Conservation (phyloP, 192 early-diverging fungal genomes). For the Backusella morwellensis region DNA sequence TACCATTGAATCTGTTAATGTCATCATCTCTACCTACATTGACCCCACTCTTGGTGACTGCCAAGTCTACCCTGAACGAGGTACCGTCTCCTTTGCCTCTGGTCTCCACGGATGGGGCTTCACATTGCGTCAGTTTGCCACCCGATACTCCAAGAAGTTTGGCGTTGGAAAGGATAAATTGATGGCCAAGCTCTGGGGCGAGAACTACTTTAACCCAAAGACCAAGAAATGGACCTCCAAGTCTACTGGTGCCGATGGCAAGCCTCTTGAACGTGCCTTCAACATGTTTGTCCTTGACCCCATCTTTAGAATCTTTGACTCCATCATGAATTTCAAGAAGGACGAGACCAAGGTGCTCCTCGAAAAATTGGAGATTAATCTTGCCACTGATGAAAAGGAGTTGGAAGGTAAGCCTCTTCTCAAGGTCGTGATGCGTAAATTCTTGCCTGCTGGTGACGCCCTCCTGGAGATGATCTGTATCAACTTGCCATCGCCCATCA, state of each 20-base stretch:
- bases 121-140: constrained; percentile 96
- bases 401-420: constrained; percentile 90
- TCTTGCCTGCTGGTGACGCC: constrained; percentile 96
- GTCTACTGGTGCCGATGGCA: constrained; percentile 68
- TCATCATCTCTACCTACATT: constrained; percentile 93
- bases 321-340: constrained; percentile 96
- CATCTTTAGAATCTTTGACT: constrained; percentile 95
- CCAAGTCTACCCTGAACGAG: constrained; percentile 90
- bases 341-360: constrained; percentile 74
- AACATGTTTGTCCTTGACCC: constrained; percentile 96
- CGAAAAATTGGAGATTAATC: constrained; percentile 79
- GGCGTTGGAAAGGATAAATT: constrained; percentile 95
- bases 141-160: constrained; percentile 96
- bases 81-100: constrained; percentile 97
- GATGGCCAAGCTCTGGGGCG: constrained; percentile 96
- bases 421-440: constrained; percentile 97
- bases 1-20: constrained; percentile 96
- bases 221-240: constrained; percentile 97
- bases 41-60: constrained; percentile 85
- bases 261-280: constrained; percentile 92
- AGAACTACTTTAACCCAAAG: constrained; percentile 98
- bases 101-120: constrained; percentile 99
- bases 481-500: constrained; percentile 93
- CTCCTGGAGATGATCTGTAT: constrained; percentile 99
- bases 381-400: constrained; percentile 87